Conservation (phyloP, 1,284 basidiomycete genomes). For the Gymnopus androsaceus region DNA sequence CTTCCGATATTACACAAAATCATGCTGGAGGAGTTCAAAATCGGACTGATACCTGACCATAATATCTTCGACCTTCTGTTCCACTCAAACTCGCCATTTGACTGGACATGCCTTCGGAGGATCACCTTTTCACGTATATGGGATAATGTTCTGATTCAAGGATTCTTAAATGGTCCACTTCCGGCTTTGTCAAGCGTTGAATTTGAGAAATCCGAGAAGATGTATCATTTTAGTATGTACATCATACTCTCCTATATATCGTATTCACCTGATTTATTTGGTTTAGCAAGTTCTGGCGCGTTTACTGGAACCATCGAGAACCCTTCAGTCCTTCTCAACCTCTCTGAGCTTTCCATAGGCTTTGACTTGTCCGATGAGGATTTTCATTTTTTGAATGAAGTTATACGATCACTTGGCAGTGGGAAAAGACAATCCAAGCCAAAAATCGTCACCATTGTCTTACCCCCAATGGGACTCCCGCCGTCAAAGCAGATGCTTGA, state of each 20-base stretch:
- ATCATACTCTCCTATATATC: neutral
- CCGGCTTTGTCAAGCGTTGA: neutral
- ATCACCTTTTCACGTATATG: neutral
- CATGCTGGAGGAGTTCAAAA: neutral
- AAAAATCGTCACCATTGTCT: no score
- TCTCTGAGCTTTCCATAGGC: neutral
- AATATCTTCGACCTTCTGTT: neutral
- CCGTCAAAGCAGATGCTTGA: no score
- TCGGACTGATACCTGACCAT: slow-evolving; percentile 1
- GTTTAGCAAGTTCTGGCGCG: neutral
- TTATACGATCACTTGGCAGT: no score
- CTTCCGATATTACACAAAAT: neutral
- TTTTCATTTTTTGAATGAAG: neutral
- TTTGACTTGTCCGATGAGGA: neutral
- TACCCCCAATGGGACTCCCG: no score
- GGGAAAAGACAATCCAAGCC: neutral
- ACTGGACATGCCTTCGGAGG: neutral
- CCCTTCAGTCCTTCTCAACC: neutral
- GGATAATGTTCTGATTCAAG: slow-evolving; percentile 5
- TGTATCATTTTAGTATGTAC: slow-evolving; percentile 6
- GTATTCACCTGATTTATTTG: neutral
- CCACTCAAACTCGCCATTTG: neutral
- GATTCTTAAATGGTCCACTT: slow-evolving; percentile 1
- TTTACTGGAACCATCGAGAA: neutral
- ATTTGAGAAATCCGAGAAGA: neutral